Evolutionary conservation across 257 asterid species (phyloP).

Genomic region (Anisodus tanguticus): DNA sequence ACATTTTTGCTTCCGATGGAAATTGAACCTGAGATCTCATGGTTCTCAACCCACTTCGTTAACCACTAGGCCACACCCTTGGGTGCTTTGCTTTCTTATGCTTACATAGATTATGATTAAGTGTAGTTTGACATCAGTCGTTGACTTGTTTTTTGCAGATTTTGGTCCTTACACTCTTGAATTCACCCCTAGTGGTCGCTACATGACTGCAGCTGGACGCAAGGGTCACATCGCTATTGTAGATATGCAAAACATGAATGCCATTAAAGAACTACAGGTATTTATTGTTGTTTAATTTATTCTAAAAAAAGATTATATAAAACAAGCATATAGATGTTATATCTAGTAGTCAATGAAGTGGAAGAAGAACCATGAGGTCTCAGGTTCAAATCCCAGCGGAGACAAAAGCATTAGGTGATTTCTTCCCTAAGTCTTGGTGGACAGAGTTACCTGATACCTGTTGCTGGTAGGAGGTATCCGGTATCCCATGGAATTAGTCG

Average conservation of each 20-base stretch:
- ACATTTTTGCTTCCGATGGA: too few relatives aligned
- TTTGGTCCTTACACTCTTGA: slow-evolving; percentile 90
- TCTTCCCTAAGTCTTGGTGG: too few relatives aligned
- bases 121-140: background rate
- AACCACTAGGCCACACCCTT: too few relatives aligned
- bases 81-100: background rate
- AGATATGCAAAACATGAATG: slow-evolving; percentile 75
- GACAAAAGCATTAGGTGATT: too few relatives aligned
- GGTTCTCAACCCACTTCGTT: too few relatives aligned
- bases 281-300: slow-evolving; percentile 10
- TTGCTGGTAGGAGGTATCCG: too few relatives aligned
- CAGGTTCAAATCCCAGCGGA: too few relatives aligned
- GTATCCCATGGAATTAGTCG: too few relatives aligned
- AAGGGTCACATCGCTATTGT: slow-evolving; percentile 89
- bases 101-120: background rate
- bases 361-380: too few relatives aligned
- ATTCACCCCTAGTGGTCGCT: slow-evolving; percentile 78
- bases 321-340: background rate
- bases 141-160: slow-evolving; percentile 49
- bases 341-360: too few relatives aligned
- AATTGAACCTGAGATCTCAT: too few relatives aligned
- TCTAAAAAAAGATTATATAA: background rate
- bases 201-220: slow-evolving; percentile 84
- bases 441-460: too few relatives aligned
- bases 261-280: slow-evolving; percentile 87